A percentile compares a stretch with the other conserved stretches of the same genome.
Evolutionary conservation across 345 rosid species (phyloP).

Genomic region (Streptanthus diversifolius): DNA sequence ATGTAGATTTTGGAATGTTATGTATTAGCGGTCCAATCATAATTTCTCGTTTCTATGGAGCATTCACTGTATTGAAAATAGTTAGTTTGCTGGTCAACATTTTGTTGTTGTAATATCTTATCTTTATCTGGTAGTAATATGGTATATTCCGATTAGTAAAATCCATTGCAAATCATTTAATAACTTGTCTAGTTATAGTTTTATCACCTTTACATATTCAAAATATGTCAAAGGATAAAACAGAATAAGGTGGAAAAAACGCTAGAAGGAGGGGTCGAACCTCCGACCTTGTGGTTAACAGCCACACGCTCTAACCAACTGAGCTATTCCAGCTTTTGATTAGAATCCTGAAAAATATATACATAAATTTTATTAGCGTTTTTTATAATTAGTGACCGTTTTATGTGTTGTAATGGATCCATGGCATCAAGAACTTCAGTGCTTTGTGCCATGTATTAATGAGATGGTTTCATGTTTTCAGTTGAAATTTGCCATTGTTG

Average conservation of each 20-base stretch:
- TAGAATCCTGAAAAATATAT: rapidly evolving
- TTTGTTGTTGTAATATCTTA: background rate
- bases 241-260: background rate
- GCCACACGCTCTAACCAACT: conserved; percentile 91
- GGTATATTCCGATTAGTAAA: background rate
- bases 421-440: background rate
- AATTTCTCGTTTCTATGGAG: background rate
- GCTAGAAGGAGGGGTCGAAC: conserved; percentile 66
- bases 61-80: conserved; percentile 7
- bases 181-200: background rate
- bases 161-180: background rate
- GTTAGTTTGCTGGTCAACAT: background rate
- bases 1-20: background rate
- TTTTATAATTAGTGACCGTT: background rate
- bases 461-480: conserved; percentile 31
- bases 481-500: conserved; percentile 66
- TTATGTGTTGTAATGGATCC: background rate
- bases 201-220: background rate
- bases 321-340: conserved; percentile 65
- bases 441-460: background rate
- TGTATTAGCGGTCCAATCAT: conserved; percentile 29
- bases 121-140: background rate
- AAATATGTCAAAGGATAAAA: too few species aligned
- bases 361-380: too few species aligned
- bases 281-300: conserved; percentile 92